These are phyloP conservation scores for Populus hybrid DNA, from an alignment of 441 rosid species.

Conservation along the genomic window DNA sequence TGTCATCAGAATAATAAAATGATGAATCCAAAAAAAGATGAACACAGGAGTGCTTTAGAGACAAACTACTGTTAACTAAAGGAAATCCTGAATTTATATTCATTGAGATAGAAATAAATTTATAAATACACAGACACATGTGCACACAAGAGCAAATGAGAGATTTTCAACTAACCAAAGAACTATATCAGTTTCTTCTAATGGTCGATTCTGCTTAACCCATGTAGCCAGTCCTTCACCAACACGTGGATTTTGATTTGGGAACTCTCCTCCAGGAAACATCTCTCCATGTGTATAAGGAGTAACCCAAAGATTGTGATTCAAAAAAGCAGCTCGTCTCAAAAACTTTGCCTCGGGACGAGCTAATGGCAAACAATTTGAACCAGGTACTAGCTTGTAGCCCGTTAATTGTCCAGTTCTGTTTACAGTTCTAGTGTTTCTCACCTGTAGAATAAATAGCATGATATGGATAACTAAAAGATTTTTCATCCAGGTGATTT, in stretches of 20 bases:
- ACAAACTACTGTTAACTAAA: neutral
- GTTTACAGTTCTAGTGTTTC: constrained; percentile 84
- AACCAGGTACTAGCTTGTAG: constrained; percentile 76
- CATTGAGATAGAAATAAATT: no score
- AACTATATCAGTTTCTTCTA: constrained; percentile 75
- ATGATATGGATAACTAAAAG: neutral
- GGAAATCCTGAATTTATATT: no score
- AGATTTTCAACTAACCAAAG: constrained; percentile 51
- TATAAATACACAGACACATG: neutral
- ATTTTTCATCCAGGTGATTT: neutral
- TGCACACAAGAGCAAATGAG: neutral
- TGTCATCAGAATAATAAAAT: neutral
- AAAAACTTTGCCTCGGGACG: constrained; percentile 74
- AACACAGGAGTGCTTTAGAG: neutral
- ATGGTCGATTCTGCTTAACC: constrained; percentile 70
- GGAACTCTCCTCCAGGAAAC: constrained; percentile 90
- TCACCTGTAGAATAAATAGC: constrained; percentile 46
- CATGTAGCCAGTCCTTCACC: constrained; percentile 79
- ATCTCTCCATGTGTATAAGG: constrained; percentile 54
- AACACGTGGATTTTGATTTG: constrained; percentile 83
- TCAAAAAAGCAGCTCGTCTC: constrained; percentile 78
- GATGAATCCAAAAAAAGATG: neutral
- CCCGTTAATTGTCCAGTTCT: constrained; percentile 82
- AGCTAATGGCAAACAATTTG: constrained; percentile 78
- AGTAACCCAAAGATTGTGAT: constrained; percentile 88